Conservation (phyloP, 2,329 filamentous ascomycete genomes). For the Falciphora oryzae region DNA sequence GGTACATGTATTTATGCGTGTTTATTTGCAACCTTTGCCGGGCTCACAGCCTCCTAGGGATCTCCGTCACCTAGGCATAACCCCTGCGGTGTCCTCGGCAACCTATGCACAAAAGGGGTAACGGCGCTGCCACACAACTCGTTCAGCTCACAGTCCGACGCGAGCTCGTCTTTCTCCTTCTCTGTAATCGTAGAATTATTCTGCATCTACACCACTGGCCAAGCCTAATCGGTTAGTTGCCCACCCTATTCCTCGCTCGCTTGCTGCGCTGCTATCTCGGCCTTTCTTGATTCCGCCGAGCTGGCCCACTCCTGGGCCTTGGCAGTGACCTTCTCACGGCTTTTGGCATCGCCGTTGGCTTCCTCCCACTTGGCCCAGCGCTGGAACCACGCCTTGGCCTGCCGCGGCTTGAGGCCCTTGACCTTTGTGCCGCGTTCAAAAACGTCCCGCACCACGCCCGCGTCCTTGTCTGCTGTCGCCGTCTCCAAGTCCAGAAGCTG, state of each 20-base stretch:
- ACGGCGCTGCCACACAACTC: background rate
- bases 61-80: too few relatives aligned
- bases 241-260: background rate
- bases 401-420: slow-evolving; percentile 70
- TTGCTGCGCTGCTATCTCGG: slow-evolving; percentile 14
- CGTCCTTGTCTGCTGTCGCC: slow-evolving; percentile 47
- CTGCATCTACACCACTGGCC: background rate
- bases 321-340: slow-evolving; percentile 62
- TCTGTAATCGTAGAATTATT: background rate
- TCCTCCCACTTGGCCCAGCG: slow-evolving; percentile 89
- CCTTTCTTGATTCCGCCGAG: slow-evolving; percentile 33
- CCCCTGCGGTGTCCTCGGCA: too few relatives aligned
- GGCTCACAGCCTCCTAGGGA: background rate
- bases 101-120: background rate
- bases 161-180: too few relatives aligned
- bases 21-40: background rate
- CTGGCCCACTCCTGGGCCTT: slow-evolving; percentile 67
- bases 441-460: slow-evolving; percentile 59
- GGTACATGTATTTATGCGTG: background rate
- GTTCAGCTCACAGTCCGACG: background rate
- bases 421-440: slow-evolving; percentile 73
- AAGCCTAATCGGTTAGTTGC: background rate
- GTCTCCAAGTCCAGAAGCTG: slow-evolving; percentile 84
- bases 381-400: slow-evolving; percentile 85
- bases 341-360: slow-evolving; percentile 63